These are phyloP conservation scores for Mucor velutinosus DNA, from an alignment of 371 early-diverging fungal species.

Conservation along the genomic window DNA sequence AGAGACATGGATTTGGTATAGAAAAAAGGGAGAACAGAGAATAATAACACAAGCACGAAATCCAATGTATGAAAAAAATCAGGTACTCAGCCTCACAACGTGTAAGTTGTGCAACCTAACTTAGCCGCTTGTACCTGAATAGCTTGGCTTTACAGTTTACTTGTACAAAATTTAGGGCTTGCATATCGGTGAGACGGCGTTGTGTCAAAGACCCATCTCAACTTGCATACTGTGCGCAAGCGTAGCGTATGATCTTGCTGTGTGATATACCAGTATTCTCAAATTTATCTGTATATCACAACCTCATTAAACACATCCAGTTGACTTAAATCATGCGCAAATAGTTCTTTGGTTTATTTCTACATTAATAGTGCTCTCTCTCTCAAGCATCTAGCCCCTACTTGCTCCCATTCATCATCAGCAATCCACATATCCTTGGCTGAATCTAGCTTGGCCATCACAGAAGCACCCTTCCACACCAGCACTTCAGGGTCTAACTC, in stretches of 20 bases:
- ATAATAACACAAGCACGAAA: neutral
- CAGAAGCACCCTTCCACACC: slow-evolving; percentile 91
- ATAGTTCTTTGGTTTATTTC: neutral
- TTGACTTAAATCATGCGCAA: no score
- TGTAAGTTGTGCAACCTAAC: neutral
- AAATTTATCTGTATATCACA: no score
- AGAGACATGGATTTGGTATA: neutral
- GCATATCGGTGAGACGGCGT: no score
- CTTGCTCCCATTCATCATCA: slow-evolving; percentile 71
- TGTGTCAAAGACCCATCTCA: no score
- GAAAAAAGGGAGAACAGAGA: neutral
- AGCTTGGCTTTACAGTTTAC: no score
- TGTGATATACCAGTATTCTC: no score
- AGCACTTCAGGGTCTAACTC: slow-evolving; percentile 87
- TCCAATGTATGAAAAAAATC: neutral
- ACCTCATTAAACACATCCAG: no score
- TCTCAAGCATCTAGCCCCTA: slow-evolving; percentile 67
- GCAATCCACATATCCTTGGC: slow-evolving; percentile 84
- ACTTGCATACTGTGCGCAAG: no score
- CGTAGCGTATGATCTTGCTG: no score
- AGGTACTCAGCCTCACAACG: neutral
- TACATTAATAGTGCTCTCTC: slow-evolving; percentile 75
- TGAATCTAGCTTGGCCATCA: slow-evolving; percentile 77
- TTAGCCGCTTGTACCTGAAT: neutral
- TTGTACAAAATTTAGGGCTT: no score